phyloP scores from a whole-genome alignment of 371 early-diverging fungal species.

The Globomyces sp. region DNA sequence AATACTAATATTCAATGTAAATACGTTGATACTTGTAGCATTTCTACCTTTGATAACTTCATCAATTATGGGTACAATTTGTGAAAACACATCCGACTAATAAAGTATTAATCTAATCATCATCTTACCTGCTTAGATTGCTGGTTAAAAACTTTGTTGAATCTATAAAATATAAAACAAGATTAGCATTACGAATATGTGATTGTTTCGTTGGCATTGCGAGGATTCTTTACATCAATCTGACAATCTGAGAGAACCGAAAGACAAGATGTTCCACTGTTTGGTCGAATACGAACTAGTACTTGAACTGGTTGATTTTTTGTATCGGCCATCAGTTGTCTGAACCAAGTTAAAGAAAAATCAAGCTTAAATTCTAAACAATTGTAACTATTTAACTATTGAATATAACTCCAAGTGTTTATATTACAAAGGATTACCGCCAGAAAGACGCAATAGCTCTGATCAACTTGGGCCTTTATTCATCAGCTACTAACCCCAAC shows the following conservation, averaged over 20 bases:
- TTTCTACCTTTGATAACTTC: constrained; percentile 22
- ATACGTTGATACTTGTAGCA: constrained; percentile 12
- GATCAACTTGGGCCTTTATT: too few relatives aligned
- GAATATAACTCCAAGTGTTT: too few relatives aligned
- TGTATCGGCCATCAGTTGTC: too few relatives aligned
- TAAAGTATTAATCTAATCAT: not conserved
- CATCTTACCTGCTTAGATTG: not conserved
- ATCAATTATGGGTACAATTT: not conserved
- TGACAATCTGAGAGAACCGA: not conserved
- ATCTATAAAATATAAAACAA: not conserved
- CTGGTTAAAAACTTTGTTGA: constrained; percentile 15
- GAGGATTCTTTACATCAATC: constrained; percentile 24
- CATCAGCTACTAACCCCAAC: too few relatives aligned
- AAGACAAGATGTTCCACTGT: not conserved
- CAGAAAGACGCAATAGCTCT: too few relatives aligned
- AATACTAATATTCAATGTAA: constrained; percentile 27
- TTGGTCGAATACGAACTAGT: constrained; percentile 26
- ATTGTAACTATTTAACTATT: too few relatives aligned
- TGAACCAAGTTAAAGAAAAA: too few relatives aligned
- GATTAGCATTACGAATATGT: constrained; percentile 12
- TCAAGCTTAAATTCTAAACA: too few relatives aligned
- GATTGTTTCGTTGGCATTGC: constrained; percentile 21
- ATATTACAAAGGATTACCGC: too few relatives aligned
- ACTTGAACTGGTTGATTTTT: constrained; percentile 27
- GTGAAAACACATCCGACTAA: not conserved